Conservation (phyloP, 2,329 filamentous ascomycete genomes). For the Neofusicoccum kwambonambiense region DNA sequence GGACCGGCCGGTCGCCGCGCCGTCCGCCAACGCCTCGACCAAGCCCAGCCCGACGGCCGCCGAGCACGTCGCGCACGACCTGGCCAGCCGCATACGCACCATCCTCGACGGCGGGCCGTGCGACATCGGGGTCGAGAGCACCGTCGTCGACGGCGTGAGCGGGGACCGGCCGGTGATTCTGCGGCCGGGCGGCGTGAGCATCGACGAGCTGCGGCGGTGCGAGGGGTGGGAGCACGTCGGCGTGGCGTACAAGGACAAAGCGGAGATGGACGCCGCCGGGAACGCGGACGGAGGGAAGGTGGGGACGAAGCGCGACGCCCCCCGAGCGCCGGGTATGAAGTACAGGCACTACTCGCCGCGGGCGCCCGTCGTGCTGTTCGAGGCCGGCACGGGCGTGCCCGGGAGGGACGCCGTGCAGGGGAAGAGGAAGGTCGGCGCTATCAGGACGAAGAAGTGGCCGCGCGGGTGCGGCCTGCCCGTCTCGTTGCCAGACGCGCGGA, state of each 20-base stretch:
- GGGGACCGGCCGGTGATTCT: slow-evolving; percentile 77
- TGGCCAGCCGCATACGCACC: slow-evolving; percentile 76
- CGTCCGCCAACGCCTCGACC: slow-evolving; percentile 92
- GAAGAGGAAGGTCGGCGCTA: slow-evolving; percentile 38
- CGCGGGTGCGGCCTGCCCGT: slow-evolving; percentile 22
- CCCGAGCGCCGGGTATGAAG: slow-evolving; percentile 95
- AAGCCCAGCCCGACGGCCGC: slow-evolving; percentile 90
- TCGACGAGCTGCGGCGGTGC: slow-evolving; percentile 73
- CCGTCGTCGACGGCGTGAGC: slow-evolving; percentile 88
- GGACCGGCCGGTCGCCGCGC: slow-evolving; percentile 78
- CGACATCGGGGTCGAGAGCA: slow-evolving; percentile 90
- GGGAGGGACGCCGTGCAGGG: slow-evolving; percentile 27
- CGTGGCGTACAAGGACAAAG: slow-evolving; percentile 75
- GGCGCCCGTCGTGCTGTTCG: slow-evolving; percentile 81
- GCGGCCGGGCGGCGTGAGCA: slow-evolving; percentile 80
- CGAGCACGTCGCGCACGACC: slow-evolving; percentile 82
- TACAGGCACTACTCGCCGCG: slow-evolving; percentile 96
- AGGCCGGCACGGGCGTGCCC: slow-evolving; percentile 49
- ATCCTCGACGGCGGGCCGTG: slow-evolving; percentile 89
- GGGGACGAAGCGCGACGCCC: slow-evolving; percentile 47
- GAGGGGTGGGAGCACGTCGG: slow-evolving; percentile 77
- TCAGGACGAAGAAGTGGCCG: slow-evolving; percentile 34
- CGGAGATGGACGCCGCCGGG: slow-evolving; percentile 58
- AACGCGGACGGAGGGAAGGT: neutral
- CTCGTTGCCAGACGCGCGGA: neutral